Evolutionary conservation across 768 basidiomycete genomes (phyloP).

Genomic region (Crepidotus variabilis): DNA sequence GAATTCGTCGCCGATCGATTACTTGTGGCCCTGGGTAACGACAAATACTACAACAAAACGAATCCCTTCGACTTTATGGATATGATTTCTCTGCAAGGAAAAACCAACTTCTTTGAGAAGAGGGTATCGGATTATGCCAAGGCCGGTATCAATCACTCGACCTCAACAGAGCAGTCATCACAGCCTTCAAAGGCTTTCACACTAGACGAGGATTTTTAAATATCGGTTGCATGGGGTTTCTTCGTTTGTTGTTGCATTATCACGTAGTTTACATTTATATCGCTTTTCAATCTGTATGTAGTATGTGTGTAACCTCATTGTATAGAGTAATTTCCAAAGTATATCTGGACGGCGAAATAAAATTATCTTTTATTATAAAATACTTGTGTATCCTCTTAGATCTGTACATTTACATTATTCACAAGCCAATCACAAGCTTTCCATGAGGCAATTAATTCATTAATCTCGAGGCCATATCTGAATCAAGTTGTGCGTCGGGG

Average conservation of each 20-base stretch:
- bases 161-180: conserved; percentile 3
- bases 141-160: conserved; percentile 55
- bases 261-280: not conserved
- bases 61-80: conserved; percentile 97
- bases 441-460: no score
- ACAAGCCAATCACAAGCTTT: no score
- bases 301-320: no score
- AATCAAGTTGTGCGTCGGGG: no score
- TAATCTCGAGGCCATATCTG: no score
- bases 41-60: conserved; percentile 77
- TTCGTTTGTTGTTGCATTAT: not conserved
- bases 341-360: no score
- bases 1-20: conserved; percentile 92
- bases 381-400: no score
- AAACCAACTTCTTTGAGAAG: conserved; percentile 98
- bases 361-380: no score
- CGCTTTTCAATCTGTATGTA: not conserved
- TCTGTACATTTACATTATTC: no score
- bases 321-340: no score
- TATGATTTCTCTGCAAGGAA: conserved; percentile 92
- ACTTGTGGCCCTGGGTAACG: conserved; percentile 81
- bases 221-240: not conserved
- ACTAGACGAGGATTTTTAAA: not conserved
- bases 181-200: conserved; percentile 3
- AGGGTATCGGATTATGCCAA: conserved; percentile 85